phyloP scores from a whole-genome alignment of 1,284 basidiomycete genomes.

The Phellopilus nigrolimitatus region DNA sequence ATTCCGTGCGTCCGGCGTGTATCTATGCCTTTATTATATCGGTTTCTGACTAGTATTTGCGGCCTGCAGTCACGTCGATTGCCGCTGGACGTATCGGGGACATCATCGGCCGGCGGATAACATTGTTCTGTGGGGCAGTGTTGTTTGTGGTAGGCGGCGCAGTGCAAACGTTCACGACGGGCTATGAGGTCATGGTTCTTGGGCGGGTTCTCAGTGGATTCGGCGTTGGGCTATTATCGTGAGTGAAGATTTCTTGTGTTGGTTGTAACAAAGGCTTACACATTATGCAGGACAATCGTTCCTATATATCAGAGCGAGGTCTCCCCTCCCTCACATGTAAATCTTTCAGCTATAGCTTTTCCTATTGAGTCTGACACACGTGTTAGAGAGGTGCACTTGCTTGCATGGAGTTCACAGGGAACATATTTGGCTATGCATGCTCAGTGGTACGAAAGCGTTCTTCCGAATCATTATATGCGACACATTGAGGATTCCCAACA shows the following conservation, averaged over 20 bases:
- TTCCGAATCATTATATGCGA: neutral
- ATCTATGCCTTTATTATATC: neutral
- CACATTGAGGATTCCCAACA: neutral
- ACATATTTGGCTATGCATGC: conserved; percentile 88
- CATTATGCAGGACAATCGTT: conserved; percentile 74
- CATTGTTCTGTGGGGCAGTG: conserved; percentile 82
- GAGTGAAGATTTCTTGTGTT: conserved; percentile 30
- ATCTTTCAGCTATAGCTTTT: conserved; percentile 27
- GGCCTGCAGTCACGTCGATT: conserved; percentile 73
- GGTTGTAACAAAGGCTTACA: conserved; percentile 9
- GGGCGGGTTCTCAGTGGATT: conserved; percentile 88
- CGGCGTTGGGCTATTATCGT: conserved; percentile 94
- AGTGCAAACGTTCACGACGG: conserved; percentile 83
- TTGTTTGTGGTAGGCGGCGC: conserved; percentile 87
- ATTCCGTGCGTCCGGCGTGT: conserved; percentile 59
- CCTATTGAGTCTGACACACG: conserved; percentile 19
- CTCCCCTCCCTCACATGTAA: conserved; percentile 86
- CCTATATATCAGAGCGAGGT: conserved; percentile 98
- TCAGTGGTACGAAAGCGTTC: conserved; percentile 68
- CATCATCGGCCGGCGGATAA: conserved; percentile 81
- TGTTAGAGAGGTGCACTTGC: conserved; percentile 83
- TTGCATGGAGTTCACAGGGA: conserved; percentile 96
- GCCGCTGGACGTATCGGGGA: conserved; percentile 88
- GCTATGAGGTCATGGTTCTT: conserved; percentile 83
- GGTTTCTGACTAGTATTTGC: too few relatives aligned